Evolutionary conservation across 1,284 basidiomycete genomes (phyloP).

Genomic region (Lignosus rhinocerotis): DNA sequence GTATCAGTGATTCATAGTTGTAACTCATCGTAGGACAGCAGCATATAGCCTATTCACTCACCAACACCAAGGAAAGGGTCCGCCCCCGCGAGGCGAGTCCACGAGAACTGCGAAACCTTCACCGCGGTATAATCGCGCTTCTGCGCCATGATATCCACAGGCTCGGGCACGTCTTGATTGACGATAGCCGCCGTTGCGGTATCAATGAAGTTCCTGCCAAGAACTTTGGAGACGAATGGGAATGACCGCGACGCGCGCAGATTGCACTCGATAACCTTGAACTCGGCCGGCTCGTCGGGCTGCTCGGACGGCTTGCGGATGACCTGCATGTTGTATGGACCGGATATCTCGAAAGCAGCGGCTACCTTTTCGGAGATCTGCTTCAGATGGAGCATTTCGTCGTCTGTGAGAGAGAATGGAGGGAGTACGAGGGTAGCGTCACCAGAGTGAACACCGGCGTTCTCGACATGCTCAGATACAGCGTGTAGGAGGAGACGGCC

Average conservation of each 20-base stretch:
- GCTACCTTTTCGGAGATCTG: constrained; percentile 95
- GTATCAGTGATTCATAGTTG: not conserved
- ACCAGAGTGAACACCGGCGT: constrained; percentile 98
- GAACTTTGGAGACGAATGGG: constrained; percentile 99
- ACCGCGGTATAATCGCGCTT: constrained; percentile 93
- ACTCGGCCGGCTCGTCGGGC: constrained; percentile 58
- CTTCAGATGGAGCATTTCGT: constrained; percentile 88
- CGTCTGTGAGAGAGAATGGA: constrained; percentile 81
- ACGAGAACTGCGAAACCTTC: constrained; percentile 99
- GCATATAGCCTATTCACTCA: constrained; percentile 38
- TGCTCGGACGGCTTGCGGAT: constrained; percentile 79
- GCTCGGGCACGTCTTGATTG: constrained; percentile 86
- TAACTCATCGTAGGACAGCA: not conserved
- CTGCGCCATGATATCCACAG: constrained; percentile 92
- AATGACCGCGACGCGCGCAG: constrained; percentile 96
- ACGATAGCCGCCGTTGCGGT: constrained; percentile 93
- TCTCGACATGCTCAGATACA: constrained; percentile 98
- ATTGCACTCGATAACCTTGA: constrained; percentile 99
- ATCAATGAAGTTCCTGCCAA: constrained; percentile 97
- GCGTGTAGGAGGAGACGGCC: constrained; percentile 96
- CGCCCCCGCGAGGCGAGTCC: constrained; percentile 92
- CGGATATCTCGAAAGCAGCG: constrained; percentile 92
- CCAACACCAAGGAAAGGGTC: constrained; percentile 97
- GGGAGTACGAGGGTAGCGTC: constrained; percentile 98
- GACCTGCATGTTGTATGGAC: constrained; percentile 99